Conservation (phyloP, 352 stramenopile genomes). For the Pythium dissotocum region DNA sequence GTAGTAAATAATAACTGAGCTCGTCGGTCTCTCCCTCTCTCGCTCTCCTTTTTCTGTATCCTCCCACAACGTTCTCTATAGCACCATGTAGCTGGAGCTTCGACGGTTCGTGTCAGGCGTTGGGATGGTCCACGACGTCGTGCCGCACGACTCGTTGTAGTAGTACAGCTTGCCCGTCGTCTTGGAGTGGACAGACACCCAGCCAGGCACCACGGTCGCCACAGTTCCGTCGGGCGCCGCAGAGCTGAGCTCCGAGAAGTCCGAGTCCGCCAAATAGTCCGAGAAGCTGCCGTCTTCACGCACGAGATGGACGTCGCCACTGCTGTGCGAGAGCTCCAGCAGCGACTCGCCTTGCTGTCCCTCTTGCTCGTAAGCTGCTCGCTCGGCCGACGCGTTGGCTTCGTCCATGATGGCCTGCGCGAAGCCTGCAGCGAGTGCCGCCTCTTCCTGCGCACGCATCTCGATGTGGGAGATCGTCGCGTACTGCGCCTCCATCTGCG, state of each 20-base stretch:
- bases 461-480: conserved; percentile 28
- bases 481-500: conserved; percentile 13
- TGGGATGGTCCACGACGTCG: conserved; percentile 79
- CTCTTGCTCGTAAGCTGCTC: background rate
- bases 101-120: conserved; percentile 48
- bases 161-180: conserved; percentile 83
- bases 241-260: conserved; percentile 54
- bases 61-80: conserved; percentile 33
- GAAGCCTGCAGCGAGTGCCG: conserved; percentile 22
- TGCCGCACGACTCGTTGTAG: conserved; percentile 75
- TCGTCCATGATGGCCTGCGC: conserved; percentile 22
- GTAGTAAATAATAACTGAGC: conserved; percentile 29
- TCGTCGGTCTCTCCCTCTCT: conserved; percentile 1
- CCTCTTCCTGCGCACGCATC: conserved; percentile 24
- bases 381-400: conserved; percentile 1
- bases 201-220: conserved; percentile 37
- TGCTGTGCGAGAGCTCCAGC: conserved; percentile 49
- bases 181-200: conserved; percentile 67
- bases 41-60: background rate
- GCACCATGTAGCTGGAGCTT: conserved; percentile 71
- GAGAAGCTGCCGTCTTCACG: conserved; percentile 67
- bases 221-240: conserved; percentile 34
- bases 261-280: conserved; percentile 65
- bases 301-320: conserved; percentile 26
- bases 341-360: background rate